Evolutionary conservation across 1,139 yeast species (phyloP).

Genomic region (Saccharomyces hybrid): DNA sequence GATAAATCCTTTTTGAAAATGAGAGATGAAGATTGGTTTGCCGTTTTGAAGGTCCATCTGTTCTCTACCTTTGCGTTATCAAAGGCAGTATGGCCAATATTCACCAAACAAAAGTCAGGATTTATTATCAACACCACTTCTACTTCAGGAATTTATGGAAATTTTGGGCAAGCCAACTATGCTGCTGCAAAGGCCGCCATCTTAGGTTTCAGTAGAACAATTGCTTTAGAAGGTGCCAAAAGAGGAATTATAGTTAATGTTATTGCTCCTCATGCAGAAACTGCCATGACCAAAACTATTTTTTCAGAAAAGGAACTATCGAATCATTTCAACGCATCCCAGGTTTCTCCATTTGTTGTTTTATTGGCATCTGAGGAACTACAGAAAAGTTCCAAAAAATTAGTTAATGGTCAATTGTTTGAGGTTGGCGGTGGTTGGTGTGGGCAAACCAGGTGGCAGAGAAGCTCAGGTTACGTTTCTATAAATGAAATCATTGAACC

Average conservation of each 20-base stretch:
- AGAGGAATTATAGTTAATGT: constrained; percentile 67
- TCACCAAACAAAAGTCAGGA: constrained; percentile 71
- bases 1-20: constrained; percentile 84
- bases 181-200: constrained; percentile 90
- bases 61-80: constrained; percentile 75
- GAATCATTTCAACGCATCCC: constrained; percentile 78
- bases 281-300: constrained; percentile 89
- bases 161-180: constrained; percentile 95
- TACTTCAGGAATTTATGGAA: constrained; percentile 94
- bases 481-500: constrained; percentile 47
- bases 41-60: constrained; percentile 75
- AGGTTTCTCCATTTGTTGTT: constrained; percentile 85
- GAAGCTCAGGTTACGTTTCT: constrained; percentile 77
- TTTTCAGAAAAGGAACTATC: constrained; percentile 67
- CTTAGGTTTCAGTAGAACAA: constrained; percentile 73
- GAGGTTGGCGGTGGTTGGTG: constrained; percentile 91
- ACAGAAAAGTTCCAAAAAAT: constrained; percentile 32
- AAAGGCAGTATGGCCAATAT: constrained; percentile 89
- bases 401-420: constrained; percentile 53
- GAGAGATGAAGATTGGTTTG: constrained; percentile 77
- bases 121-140: constrained; percentile 83
- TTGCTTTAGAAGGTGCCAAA: constrained; percentile 86
- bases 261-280: constrained; percentile 96
- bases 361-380: constrained; percentile 67
- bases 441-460: constrained; percentile 91